These are phyloP conservation scores for Chaetomium tenue DNA, from an alignment of 495 filamentous ascomycete genomes.

Conservation along the genomic window DNA sequence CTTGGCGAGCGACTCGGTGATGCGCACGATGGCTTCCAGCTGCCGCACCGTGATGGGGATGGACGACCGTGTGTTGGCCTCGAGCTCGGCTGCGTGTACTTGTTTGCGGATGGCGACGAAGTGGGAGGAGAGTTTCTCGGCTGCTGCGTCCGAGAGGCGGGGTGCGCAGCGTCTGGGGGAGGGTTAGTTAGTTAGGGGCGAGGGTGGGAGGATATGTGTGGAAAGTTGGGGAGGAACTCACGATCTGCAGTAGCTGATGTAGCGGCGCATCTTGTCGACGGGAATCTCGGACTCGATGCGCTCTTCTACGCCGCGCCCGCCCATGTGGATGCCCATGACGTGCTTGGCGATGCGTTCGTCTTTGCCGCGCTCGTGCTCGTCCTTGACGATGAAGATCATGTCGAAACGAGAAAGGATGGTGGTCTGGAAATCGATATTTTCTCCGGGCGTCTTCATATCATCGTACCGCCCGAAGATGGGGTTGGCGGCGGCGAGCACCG, in stretches of 20 bases:
- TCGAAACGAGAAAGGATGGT: slow-evolving; percentile 98
- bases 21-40: slow-evolving; percentile 94
- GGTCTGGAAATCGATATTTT: slow-evolving; percentile 99
- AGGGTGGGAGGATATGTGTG: not conserved
- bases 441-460: slow-evolving; percentile 93
- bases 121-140: slow-evolving; percentile 94
- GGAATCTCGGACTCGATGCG: slow-evolving; percentile 80
- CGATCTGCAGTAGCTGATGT: slow-evolving; percentile 97
- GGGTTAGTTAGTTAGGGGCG: slow-evolving; percentile 39
- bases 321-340: slow-evolving; percentile 98
- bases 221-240: slow-evolving; percentile 46
- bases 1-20: slow-evolving; percentile 94
- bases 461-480: slow-evolving; percentile 98
- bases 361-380: slow-evolving; percentile 84
- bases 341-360: slow-evolving; percentile 95
- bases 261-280: slow-evolving; percentile 95
- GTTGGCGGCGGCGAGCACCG: slow-evolving; percentile 94
- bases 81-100: slow-evolving; percentile 84
- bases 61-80: slow-evolving; percentile 80
- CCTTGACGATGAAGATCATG: slow-evolving; percentile 99
- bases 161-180: slow-evolving; percentile 77
- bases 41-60: slow-evolving; percentile 99
- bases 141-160: slow-evolving; percentile 84
- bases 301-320: slow-evolving; percentile 78
- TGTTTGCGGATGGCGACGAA: slow-evolving; percentile 96